Base-by-base conservation (phyloP, 495 filamentous ascomycete species). In the Xylaria flabelliformis region DNA sequence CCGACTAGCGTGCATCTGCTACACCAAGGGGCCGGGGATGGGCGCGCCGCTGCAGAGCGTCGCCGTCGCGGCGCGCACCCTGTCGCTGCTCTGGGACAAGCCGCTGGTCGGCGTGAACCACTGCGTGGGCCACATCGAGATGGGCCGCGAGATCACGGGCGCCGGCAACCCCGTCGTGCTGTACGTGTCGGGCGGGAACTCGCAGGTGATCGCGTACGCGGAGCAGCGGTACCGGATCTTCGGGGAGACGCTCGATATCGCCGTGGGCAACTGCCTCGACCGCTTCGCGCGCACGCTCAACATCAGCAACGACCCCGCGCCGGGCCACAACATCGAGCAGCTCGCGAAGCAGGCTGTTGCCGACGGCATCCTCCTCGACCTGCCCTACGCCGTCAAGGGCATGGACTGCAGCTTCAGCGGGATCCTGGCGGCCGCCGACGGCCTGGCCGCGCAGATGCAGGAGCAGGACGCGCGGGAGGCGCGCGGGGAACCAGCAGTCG, bases 331-430 rank as follows among this genome's bases (percentile, higher is more conserved):
- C 79, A 97, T 99, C 77, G 96, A 99, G 85, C 93, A 97, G 83
- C 86, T 98, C 36, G 96, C 96, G 15, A 98, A 97, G 82, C 83
- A 88, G 71, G 92, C 82, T 26, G 39, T 69, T 73, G 1, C 63
- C 90, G 8, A 86, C 85, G 61, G 82, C 12, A 12, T 88, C 63
- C 82, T 98, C 44, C 83, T 98, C 8, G 96, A 98, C 71, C 85
- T 99, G 39, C 97, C 96, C 4, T 99, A 99, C 77, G 89, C 94
- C 19, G 96, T 99, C 42, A 99, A 99, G 78, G 96, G 96, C 50
- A 99, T 99, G 96, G 96, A 99, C 80, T 95, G 92, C 75, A 95
- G 92, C 34, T 98, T 99, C 81, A 93, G 91, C 6, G 96, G 96
- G 4, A 97, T 99, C 66, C 82, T 99, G 29, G 93, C 92, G 2